phyloP scores from a whole-genome alignment of 371 early-diverging fungal species.

The Amoeboaphelidium occidentale region DNA sequence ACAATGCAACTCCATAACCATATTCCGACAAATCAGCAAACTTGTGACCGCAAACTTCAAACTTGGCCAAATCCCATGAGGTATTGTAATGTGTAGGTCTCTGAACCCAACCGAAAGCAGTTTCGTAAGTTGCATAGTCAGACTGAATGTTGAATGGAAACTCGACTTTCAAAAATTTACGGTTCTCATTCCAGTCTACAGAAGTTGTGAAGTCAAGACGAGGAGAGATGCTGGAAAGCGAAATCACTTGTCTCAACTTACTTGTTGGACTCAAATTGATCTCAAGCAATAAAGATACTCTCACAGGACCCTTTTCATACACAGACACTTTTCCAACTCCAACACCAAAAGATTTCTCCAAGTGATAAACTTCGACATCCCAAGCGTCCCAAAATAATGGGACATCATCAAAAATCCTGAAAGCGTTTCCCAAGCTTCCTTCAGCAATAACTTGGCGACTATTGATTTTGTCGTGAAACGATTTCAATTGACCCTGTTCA shows the following conservation, averaged over 20 bases:
- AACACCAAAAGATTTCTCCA: constrained; percentile 35
- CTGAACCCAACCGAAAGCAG: constrained; percentile 69
- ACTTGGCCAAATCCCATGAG: constrained; percentile 63
- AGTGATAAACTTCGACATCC: constrained; percentile 60
- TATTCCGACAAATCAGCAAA: constrained; percentile 79
- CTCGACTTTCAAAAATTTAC: constrained; percentile 68
- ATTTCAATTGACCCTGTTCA: constrained; percentile 24
- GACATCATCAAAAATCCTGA: constrained; percentile 63
- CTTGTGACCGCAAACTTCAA: constrained; percentile 88
- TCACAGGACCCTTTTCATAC: constrained; percentile 49
- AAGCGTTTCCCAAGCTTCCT: constrained; percentile 40
- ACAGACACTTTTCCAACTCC: constrained; percentile 13
- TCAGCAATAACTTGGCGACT: constrained; percentile 43
- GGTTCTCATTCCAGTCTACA: constrained; percentile 79
- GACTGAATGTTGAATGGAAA: constrained; percentile 57
- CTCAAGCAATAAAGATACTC: constrained; percentile 35
- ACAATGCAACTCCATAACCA: constrained; percentile 75
- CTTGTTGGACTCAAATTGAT: constrained; percentile 35
- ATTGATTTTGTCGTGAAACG: not conserved
- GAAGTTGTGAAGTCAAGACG: constrained; percentile 57
- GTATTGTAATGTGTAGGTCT: constrained; percentile 86
- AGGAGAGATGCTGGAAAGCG: constrained; percentile 33
- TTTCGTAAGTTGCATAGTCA: constrained; percentile 79
- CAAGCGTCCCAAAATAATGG: constrained; percentile 62
- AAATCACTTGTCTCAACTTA: constrained; percentile 40